Evolutionary conservation across 352 stramenopile genomes (phyloP).

Genomic region (Phytophthora sp.): DNA sequence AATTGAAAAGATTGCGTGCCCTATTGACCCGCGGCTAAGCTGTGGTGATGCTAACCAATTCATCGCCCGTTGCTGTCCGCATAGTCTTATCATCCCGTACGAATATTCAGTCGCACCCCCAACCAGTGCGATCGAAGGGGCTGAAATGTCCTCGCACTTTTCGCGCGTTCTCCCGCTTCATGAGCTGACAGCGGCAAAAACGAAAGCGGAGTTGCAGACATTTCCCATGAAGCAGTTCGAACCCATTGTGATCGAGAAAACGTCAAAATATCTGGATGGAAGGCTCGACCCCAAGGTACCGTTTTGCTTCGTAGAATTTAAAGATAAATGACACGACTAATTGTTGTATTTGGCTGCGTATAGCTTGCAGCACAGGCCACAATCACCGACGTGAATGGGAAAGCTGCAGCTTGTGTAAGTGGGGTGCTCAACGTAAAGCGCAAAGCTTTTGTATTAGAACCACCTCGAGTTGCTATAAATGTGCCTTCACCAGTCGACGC

Average conservation of each 20-base stretch:
- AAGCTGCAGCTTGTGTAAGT: slow-evolving; percentile 60
- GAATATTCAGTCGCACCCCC: slow-evolving; percentile 55
- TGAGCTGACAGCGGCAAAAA: slow-evolving; percentile 70
- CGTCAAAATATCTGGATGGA: slow-evolving; percentile 87
- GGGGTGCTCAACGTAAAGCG: slow-evolving; percentile 66
- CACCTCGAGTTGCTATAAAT: slow-evolving; percentile 1
- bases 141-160: slow-evolving; percentile 65
- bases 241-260: slow-evolving; percentile 71
- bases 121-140: slow-evolving; percentile 10
- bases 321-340: neutral
- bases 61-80: slow-evolving; percentile 76
- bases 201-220: slow-evolving; percentile 75
- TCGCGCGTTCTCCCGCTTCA: slow-evolving; percentile 74
- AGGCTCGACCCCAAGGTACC: slow-evolving; percentile 71
- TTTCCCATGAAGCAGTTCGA: slow-evolving; percentile 75
- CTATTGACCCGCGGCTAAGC: slow-evolving; percentile 80
- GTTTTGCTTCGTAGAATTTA: neutral
- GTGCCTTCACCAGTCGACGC: slow-evolving; percentile 1
- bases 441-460: slow-evolving; percentile 66
- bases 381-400: slow-evolving; percentile 77
- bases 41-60: slow-evolving; percentile 89
- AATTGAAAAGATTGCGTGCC: slow-evolving; percentile 81
- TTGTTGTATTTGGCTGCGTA: neutral
- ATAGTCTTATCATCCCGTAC: slow-evolving; percentile 68
- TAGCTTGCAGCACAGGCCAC: slow-evolving; percentile 62